Percentiles rank a stretch among this genome's conserved stretches.
Evolutionary conservation across 768 basidiomycete species (phyloP).

Genomic region (Hygrophoropsis aurantiaca): DNA sequence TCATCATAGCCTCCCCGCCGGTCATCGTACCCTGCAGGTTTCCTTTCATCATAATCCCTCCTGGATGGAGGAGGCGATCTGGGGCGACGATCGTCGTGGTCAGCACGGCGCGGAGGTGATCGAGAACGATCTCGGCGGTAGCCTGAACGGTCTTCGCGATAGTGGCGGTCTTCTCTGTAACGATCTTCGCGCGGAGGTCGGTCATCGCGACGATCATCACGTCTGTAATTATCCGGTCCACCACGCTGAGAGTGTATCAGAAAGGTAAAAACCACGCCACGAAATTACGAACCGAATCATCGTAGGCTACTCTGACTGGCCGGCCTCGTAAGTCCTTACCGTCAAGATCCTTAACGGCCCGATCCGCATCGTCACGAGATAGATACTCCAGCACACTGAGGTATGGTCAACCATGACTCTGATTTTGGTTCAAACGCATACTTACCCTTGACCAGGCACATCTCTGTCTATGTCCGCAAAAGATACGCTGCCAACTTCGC

Average conservation of each 20-base stretch:
- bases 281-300: constrained; percentile 53
- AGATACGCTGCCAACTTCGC: constrained; percentile 88
- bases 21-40: constrained; percentile 91
- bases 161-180: constrained; percentile 58
- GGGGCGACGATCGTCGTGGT: constrained; percentile 75
- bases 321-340: constrained; percentile 86
- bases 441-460: constrained; percentile 82
- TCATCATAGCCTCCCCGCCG: constrained; percentile 79
- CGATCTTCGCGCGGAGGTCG: constrained; percentile 54
- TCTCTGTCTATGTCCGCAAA: constrained; percentile 96
- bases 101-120: constrained; percentile 74
- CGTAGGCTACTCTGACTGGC: constrained; percentile 67
- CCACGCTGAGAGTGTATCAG: constrained; percentile 45
- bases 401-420: constrained; percentile 2
- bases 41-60: constrained; percentile 83
- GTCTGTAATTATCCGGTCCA: constrained; percentile 73
- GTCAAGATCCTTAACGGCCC: constrained; percentile 85
- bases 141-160: constrained; percentile 44
- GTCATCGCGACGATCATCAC: constrained; percentile 69
- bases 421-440: constrained; percentile 2
- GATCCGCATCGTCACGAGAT: constrained; percentile 86
- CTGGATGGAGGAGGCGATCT: constrained; percentile 74
- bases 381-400: constrained; percentile 87
- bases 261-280: not conserved
- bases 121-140: constrained; percentile 80